Base-by-base conservation (phyloP, 208 protist genomes). In the Spongospora subterranea region DNA sequence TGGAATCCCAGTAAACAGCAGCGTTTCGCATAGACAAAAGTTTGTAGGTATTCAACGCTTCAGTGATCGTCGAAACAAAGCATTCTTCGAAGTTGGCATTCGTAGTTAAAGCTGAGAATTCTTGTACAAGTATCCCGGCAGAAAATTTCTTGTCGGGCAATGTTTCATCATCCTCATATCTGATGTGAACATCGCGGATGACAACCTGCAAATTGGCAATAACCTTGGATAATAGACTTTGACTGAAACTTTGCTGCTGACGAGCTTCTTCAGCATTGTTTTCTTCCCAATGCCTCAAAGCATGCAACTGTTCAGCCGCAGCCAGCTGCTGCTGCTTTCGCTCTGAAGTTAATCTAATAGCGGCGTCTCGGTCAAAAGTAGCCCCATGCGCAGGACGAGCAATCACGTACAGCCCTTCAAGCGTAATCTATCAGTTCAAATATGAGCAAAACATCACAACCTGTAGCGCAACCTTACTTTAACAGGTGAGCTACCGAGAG, bases 1-100 rank as follows among this genome's bases (percentile, higher is more conserved):
- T 82, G 11, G 71, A 82, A 35, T 82, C 71, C 71, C 71, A 82
- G n/a, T 82, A 82, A n/a, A 82, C n/a, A n/a, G 71, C 71, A 43
- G 71, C 71, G n/a, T 82, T 82, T n/a, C 71, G 6, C 71, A 82
- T 82, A 6, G 71, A 39, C 71, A 82, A 43, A 35, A 6, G 40
- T 43, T 82, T 82, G 71, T 39, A 82, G 17, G 71, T 82, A n/a
- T 82, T 82, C 17, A 82, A 6, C 17, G n/a, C 71, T 40, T 6
- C 35, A 20, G 6, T n/a, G 13, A 82, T 17, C 71, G 71, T 39
- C n/a, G 71, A 82, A 13, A 82, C n/a, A n/a, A 82, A 82, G 35
- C 71, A 82, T 82, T 82, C 71, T n/a, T 82, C 71, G 71, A 82
- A 82, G 35, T 82, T 82, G 13, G 71, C 71, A 35, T 82, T 43